Evolutionary conservation across 805 yeast genomes (phyloP), one percentile per base, ranked within the genome.

Genomic region (Metschnikowia kofuensis): DNA sequence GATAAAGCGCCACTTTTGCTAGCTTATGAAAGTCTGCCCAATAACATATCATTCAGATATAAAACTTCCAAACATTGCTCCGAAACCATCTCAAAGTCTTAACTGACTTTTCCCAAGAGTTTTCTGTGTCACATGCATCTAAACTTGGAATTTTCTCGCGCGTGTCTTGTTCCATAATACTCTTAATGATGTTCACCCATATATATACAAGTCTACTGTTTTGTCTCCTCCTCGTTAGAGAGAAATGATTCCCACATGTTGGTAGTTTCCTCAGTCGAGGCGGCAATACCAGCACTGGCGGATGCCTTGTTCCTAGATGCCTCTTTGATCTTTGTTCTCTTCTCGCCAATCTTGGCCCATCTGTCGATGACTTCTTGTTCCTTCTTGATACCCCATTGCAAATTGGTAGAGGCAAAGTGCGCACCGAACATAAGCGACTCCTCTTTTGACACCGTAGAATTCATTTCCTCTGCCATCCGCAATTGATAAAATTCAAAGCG

Each of bases 371-470:
- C 77, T 54, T 73, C 72, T 64, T 86, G 87, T 71, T 92, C 99
- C 57, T 77, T 75, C 47, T 77, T 76, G 45, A 88, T 67, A 57
- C 94, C 95, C 60, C 75, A 74, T 45, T 85, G 87, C 50, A 89
- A 67, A 52, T 82, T 69, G 34, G 87, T 72, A 35, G 78, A 72
- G 36, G 81, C 80, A 66, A 75, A 88, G 8, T 84, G 79, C 1
- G 95, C 85, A 16, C 98, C 97, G 63, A 75, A 82, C 96, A 94
- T 85, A 48, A 75, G 76, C 8, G 89, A 80, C 66, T 94, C 97
- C 76, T 94, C 99, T 51, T 76, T 77, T 4, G 88, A 79, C 2
- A 92, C 71, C 76, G 63, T 80, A 79, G 62, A 75, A 71, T 64
- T 85, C 89, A 88, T 74, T 60, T 91, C 96, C 62, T 87, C 86